A percentile compares a stretch with the other conserved stretches of the same genome.
Evolutionary conservation across 2,329 filamentous ascomycete genomes (phyloP).

Genomic region (Beauveria pseudobassiana): DNA sequence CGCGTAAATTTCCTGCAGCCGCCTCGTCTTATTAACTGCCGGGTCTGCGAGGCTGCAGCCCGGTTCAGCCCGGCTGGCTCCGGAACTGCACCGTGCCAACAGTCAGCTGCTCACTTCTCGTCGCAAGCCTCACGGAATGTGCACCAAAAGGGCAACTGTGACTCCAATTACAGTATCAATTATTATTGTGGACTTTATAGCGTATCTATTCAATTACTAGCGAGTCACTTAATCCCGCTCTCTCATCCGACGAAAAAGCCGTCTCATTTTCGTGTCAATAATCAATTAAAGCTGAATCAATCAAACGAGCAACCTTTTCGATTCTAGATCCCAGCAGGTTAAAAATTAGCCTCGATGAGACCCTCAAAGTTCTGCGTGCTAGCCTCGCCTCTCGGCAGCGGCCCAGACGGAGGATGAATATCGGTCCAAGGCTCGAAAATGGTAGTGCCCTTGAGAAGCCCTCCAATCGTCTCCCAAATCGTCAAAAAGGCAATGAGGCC

Average conservation of each 20-base stretch:
- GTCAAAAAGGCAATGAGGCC: constrained; percentile 33
- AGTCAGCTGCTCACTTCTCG: not conserved
- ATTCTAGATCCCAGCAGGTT: not conserved
- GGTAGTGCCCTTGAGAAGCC: constrained; percentile 21
- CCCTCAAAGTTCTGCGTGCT: constrained; percentile 17
- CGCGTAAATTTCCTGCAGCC: not conserved
- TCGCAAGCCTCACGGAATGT: not conserved
- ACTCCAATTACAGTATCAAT: constrained; percentile 3
- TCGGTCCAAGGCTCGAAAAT: constrained; percentile 28
- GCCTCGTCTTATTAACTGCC: not conserved
- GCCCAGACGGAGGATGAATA: constrained; percentile 19
- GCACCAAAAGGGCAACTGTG: constrained; percentile 1
- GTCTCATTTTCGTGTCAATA: not conserved
- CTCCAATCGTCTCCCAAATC: constrained; percentile 37
- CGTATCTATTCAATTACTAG: not conserved
- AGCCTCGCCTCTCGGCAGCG: not conserved
- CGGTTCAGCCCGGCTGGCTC: constrained; percentile 3
- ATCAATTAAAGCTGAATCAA: too few relatives aligned
- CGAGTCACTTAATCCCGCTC: not conserved
- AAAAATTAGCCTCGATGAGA: not conserved
- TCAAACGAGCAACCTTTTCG: not conserved
- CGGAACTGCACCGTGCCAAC: not conserved
- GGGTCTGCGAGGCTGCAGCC: not conserved
- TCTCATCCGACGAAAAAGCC: not conserved
- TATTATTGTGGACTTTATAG: not conserved